Conservation (phyloP, 139 green algal species). For the Auxenochlorella pyrenoidosa region DNA sequence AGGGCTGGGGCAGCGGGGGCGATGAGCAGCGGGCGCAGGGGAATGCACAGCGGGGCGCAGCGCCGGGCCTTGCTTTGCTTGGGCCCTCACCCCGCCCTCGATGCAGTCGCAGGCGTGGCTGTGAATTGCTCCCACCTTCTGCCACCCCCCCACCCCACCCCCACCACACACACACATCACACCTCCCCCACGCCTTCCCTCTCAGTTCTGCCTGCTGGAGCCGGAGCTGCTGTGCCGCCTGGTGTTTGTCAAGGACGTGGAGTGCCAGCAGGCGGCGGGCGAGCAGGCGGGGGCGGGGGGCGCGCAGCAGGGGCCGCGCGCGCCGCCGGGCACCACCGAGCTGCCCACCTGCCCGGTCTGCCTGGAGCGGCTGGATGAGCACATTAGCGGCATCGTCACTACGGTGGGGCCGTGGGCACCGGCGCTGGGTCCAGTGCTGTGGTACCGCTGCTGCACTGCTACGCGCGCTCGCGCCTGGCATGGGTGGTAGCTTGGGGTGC, state of each 20-base stretch:
- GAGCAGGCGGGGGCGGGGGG: neutral
- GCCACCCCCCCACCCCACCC: too few relatives aligned
- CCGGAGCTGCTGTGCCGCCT: constrained; percentile 84
- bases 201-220: constrained; percentile 80
- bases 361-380: constrained; percentile 94
- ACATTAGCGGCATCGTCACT: constrained; percentile 93
- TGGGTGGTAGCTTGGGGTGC: too few relatives aligned
- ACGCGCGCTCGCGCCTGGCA: too few relatives aligned
- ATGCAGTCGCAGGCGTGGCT: too few relatives aligned
- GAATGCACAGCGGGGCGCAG: too few relatives aligned
- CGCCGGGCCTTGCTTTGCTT: too few relatives aligned
- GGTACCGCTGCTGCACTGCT: too few relatives aligned
- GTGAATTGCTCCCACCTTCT: too few relatives aligned
- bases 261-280: constrained; percentile 33
- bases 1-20: too few relatives aligned
- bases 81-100: too few relatives aligned
- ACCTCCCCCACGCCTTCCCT: neutral
- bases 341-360: constrained; percentile 95
- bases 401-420: constrained; percentile 66
- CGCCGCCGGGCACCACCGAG: constrained; percentile 31
- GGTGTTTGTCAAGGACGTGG: constrained; percentile 65
- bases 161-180: neutral
- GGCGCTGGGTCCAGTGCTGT: too few relatives aligned
- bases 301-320: neutral
- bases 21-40: too few relatives aligned